Evolutionary conservation across 2,329 filamentous ascomycete genomes (phyloP).

Genomic region (Colletotrichum limetticola): DNA sequence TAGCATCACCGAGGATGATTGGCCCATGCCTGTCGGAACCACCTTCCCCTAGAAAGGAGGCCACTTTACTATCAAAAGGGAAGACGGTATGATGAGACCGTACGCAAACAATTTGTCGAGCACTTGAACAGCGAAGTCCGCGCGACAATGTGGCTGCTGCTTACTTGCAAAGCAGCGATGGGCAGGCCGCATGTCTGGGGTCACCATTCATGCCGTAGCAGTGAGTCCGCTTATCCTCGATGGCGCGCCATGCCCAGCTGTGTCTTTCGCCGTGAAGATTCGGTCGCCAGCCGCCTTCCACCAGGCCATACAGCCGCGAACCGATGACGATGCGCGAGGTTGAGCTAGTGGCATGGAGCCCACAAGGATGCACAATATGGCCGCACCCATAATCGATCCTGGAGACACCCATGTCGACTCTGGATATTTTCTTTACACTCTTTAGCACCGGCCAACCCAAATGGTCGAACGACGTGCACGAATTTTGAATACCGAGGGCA

Average conservation of each 20-base stretch:
- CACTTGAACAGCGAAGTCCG: not conserved
- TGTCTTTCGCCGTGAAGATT: not conserved
- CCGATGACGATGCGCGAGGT: not conserved
- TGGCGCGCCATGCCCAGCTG: not conserved
- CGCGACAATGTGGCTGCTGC: not conserved
- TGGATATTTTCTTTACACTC: not conserved
- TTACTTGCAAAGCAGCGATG: not conserved
- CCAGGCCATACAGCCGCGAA: not conserved
- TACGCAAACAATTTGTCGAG: not conserved
- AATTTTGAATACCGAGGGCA: constrained; percentile 27
- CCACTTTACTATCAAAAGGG: not conserved
- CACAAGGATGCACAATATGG: not conserved
- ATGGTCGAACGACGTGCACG: not conserved
- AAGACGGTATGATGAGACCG: not conserved
- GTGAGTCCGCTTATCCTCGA: not conserved
- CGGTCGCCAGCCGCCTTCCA: not conserved
- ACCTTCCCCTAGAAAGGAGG: constrained; percentile 47
- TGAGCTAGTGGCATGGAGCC: not conserved
- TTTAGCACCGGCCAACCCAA: constrained; percentile 1
- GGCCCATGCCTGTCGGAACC: constrained; percentile 71
- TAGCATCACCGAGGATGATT: constrained; percentile 98
- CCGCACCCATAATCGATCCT: not conserved
- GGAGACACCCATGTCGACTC: not conserved
- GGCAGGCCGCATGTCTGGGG: not conserved
- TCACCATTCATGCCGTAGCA: not conserved